phyloP scores from a whole-genome alignment of 2,329 filamentous ascomycete species.

The Lecanoromycetidae sp. region DNA sequence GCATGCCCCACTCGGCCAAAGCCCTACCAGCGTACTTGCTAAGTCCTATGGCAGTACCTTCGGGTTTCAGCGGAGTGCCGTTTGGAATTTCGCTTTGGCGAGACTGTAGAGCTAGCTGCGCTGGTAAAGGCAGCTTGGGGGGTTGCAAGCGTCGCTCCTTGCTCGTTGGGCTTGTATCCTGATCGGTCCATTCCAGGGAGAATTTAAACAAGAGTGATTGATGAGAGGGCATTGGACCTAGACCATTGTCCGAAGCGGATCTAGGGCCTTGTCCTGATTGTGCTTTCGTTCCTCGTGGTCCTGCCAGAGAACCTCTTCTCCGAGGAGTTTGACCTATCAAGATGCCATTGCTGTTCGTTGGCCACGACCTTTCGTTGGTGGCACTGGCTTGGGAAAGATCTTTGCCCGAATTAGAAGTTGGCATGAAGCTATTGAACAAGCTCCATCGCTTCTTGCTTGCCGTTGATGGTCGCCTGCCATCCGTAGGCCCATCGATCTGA shows the following conservation, averaged over 20 bases:
- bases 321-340: neutral
- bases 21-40: constrained; percentile 51
- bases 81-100: constrained; percentile 21
- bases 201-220: constrained; percentile 54
- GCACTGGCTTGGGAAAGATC: constrained; percentile 19
- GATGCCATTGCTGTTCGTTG: no score
- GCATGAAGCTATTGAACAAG: constrained; percentile 35
- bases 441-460: constrained; percentile 37
- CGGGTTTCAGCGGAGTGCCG: constrained; percentile 19
- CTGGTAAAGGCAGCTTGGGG: constrained; percentile 45
- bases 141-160: constrained; percentile 42
- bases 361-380: neutral
- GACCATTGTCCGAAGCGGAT: neutral
- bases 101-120: constrained; percentile 41
- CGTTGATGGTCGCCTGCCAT: neutral
- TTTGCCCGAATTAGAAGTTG: constrained; percentile 34
- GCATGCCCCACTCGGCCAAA: constrained; percentile 51
- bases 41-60: constrained; percentile 25
- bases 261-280: neutral
- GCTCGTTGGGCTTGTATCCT: constrained; percentile 31
- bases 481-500: constrained; percentile 19
- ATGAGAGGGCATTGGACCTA: constrained; percentile 26
- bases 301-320: neutral
- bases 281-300: neutral
- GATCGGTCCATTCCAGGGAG: constrained; percentile 53